These are phyloP conservation scores for Crucihimalaya himalaica DNA, from an alignment of 345 rosid species.

Conservation along the genomic window DNA sequence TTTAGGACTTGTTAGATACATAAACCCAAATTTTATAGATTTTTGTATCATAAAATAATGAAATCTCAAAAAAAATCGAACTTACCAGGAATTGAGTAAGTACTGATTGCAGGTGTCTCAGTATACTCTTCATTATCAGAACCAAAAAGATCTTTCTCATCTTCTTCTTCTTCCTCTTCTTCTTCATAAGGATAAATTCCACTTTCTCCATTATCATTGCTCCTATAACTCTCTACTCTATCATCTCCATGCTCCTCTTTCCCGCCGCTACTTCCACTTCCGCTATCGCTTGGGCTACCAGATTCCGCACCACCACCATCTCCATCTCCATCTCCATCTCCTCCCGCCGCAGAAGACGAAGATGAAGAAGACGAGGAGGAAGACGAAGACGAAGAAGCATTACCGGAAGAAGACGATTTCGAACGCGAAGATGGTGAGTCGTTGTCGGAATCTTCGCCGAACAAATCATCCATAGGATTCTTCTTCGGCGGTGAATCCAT, in stretches of 20 bases:
- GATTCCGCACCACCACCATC: slow-evolving; percentile 46
- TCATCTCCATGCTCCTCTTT: slow-evolving; percentile 54
- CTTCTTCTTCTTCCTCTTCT: slow-evolving; percentile 46
- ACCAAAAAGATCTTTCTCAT: slow-evolving; percentile 76
- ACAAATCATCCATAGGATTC: slow-evolving; percentile 41
- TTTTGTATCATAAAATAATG: not conserved
- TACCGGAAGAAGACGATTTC: slow-evolving; percentile 46
- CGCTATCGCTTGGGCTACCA: slow-evolving; percentile 54
- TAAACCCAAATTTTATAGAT: not conserved
- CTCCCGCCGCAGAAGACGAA: slow-evolving; percentile 38
- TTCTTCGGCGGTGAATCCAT: slow-evolving; percentile 33
- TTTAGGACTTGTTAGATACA: not conserved
- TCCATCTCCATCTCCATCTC: slow-evolving; percentile 30
- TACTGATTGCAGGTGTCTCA: slow-evolving; percentile 68
- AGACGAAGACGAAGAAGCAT: slow-evolving; percentile 56
- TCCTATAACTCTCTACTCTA: slow-evolving; percentile 36
- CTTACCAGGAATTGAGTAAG: slow-evolving; percentile 72
- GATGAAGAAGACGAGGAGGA: slow-evolving; percentile 49
- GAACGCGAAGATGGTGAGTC: slow-evolving; percentile 54
- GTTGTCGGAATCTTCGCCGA: slow-evolving; percentile 51
- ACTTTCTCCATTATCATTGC: slow-evolving; percentile 27
- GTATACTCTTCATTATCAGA: slow-evolving; percentile 88
- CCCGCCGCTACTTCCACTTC: slow-evolving; percentile 43
- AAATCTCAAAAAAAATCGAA: slow-evolving; percentile 12
- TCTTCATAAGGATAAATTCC: slow-evolving; percentile 29